A percentile compares a stretch with the other conserved stretches of the same genome.
Evolutionary conservation across 169 alveolate species (phyloP).

Genomic region (Cryptosporidium viatorum): DNA sequence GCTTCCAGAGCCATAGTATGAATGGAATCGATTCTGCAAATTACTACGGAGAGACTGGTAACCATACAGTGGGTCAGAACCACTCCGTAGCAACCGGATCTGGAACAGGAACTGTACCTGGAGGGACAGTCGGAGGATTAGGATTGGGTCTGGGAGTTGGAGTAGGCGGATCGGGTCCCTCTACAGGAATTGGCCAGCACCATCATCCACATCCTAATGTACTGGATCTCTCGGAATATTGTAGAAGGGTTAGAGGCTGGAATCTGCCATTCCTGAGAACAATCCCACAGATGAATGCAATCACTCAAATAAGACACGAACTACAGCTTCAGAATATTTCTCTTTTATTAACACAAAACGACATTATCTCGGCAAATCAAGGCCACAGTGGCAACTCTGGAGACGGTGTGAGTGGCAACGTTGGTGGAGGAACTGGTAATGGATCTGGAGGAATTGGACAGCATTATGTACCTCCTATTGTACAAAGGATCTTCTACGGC

Average conservation of each 20-base stretch:
- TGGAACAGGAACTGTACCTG: slow-evolving; percentile 2
- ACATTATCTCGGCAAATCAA: slow-evolving; percentile 13
- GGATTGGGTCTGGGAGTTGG: slow-evolving; percentile 11
- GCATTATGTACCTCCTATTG: slow-evolving; percentile 65
- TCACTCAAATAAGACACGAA: slow-evolving; percentile 66
- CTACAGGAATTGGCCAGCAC: neutral
- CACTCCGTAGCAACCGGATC: neutral
- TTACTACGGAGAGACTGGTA: slow-evolving; percentile 15
- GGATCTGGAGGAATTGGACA: slow-evolving; percentile 12
- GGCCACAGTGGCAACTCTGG: slow-evolving; percentile 1
- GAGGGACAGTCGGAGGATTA: neutral
- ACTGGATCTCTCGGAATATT: slow-evolving; percentile 56
- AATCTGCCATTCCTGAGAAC: slow-evolving; percentile 63
- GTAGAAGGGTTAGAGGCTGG: slow-evolving; percentile 75
- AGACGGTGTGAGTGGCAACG: neutral
- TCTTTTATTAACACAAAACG: slow-evolving; percentile 48
- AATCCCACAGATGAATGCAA: slow-evolving; percentile 72
- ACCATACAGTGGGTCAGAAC: neutral
- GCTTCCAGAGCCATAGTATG: neutral
- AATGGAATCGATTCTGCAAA: neutral
- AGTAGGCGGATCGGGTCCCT: neutral
- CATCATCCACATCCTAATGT: slow-evolving; percentile 16
- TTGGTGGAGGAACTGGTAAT: neutral
- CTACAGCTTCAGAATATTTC: slow-evolving; percentile 66
- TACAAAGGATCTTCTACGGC: slow-evolving; percentile 51